Conservation (phyloP, 2,329 filamentous ascomycete genomes). For the Exutisphaerella laricina region DNA sequence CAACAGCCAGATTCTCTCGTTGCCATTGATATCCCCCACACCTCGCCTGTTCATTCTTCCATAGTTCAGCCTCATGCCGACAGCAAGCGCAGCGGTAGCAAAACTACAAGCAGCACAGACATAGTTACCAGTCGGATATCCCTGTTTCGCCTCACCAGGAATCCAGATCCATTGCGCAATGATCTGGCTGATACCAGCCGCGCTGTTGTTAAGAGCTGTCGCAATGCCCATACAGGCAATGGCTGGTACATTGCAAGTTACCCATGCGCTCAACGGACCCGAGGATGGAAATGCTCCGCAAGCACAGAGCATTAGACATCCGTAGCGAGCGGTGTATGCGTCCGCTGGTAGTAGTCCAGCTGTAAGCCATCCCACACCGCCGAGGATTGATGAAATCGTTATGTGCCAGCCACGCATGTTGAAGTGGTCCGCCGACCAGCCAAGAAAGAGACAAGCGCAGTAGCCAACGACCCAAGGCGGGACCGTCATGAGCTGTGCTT, state of each 20-base stretch:
- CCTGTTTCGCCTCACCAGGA: constrained; percentile 25
- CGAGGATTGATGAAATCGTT: constrained; percentile 19
- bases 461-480: constrained; percentile 34
- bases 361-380: constrained; percentile 24
- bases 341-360: constrained; percentile 23
- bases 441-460: constrained; percentile 28
- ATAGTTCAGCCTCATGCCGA: constrained; percentile 27
- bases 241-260: constrained; percentile 37
- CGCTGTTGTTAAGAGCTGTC: constrained; percentile 37
- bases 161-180: constrained; percentile 41
- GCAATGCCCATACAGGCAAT: constrained; percentile 36
- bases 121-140: constrained; percentile 39
- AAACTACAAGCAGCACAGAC: constrained; percentile 39
- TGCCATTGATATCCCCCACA: constrained; percentile 20
- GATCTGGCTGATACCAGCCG: constrained; percentile 36
- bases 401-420: constrained; percentile 26
- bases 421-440: constrained; percentile 23
- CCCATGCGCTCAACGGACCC: constrained; percentile 36
- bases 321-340: constrained; percentile 31
- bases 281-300: constrained; percentile 36
- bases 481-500: constrained; percentile 39
- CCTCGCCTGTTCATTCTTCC: constrained; percentile 27
- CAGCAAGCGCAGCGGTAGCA: constrained; percentile 25
- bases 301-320: constrained; percentile 36
- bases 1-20: constrained; percentile 24